Conservation (phyloP, 371 early-diverging fungal species). For the Rhizopus arrhizus region DNA sequence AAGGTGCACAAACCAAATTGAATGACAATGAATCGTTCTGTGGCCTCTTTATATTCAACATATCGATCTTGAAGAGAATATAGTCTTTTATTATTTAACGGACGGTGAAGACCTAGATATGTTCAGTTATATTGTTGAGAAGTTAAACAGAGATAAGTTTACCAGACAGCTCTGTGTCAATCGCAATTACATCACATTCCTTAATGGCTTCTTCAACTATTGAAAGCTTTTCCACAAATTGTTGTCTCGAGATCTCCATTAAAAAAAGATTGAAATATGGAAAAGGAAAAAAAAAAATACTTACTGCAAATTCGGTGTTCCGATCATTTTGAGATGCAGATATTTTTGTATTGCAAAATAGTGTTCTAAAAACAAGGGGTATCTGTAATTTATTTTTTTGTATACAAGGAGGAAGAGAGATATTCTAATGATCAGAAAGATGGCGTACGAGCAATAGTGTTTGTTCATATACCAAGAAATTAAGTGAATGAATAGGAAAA, state of each 20-base stretch:
- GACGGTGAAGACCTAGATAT: slow-evolving; percentile 44
- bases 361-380: background rate
- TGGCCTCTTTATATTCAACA: slow-evolving; percentile 59
- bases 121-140: background rate
- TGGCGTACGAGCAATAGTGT: slow-evolving; percentile 22
- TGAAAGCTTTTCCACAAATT: slow-evolving; percentile 62
- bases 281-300: background rate
- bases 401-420: background rate
- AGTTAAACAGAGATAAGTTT: background rate
- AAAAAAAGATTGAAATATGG: background rate
- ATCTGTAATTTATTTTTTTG: slow-evolving; percentile 1
- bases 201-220: slow-evolving; percentile 67
- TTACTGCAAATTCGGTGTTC: background rate
- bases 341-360: background rate
- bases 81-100: slow-evolving; percentile 33
- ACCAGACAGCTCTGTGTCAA: slow-evolving; percentile 90
- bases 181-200: slow-evolving; percentile 76
- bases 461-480: slow-evolving; percentile 76
- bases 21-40: slow-evolving; percentile 62
- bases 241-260: slow-evolving; percentile 80
- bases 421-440: slow-evolving; percentile 8
- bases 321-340: slow-evolving; percentile 1
- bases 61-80: slow-evolving; percentile 70
- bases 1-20: slow-evolving; percentile 88
- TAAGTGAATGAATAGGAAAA: slow-evolving; percentile 78